A percentile compares a stretch with the other conserved stretches of the same genome.
phyloP scores from a whole-genome alignment of 495 filamentous ascomycete genomes.

The Xylaria venustula region DNA sequence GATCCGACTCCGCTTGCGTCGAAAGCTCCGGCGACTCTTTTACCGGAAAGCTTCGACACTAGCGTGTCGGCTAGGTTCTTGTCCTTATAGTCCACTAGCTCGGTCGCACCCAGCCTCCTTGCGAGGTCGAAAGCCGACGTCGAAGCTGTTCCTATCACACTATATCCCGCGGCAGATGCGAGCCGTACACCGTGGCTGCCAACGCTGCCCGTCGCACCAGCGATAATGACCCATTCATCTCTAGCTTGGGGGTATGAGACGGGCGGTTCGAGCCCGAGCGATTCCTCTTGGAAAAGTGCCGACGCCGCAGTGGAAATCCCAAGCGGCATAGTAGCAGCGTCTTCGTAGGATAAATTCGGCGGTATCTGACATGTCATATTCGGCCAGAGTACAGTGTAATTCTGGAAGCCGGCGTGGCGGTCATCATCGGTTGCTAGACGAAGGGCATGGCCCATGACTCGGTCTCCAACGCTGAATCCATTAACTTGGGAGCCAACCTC shows the following conservation, averaged over 20 bases:
- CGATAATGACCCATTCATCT: conserved; percentile 43
- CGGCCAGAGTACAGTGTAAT: conserved; percentile 37
- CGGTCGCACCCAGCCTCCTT: conserved; percentile 49
- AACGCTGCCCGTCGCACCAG: conserved; percentile 37
- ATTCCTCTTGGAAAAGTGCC: conserved; percentile 38
- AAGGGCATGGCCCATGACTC: conserved; percentile 33
- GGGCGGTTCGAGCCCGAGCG: conserved; percentile 27
- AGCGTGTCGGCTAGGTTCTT: conserved; percentile 20
- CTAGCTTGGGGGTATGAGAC: conserved; percentile 28
- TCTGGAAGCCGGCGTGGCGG: conserved; percentile 30
- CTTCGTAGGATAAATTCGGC: conserved; percentile 33
- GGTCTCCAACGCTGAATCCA: conserved; percentile 44
- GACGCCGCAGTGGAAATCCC: conserved; percentile 43
- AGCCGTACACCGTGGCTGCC: conserved; percentile 60
- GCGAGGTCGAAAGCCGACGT: conserved; percentile 51
- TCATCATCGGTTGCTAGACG: conserved; percentile 12
- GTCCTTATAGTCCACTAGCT: conserved; percentile 56
- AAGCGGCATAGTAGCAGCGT: conserved; percentile 47
- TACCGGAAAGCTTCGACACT: conserved; percentile 24
- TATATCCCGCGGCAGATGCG: conserved; percentile 51
- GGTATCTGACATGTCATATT: conserved; percentile 41
- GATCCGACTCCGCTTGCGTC: conserved; percentile 2
- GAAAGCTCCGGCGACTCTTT: conserved; percentile 17
- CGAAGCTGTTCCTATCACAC: conserved; percentile 50
- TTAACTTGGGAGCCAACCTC: conserved; percentile 42